Evolutionary conservation across 2,329 filamentous ascomycete species (phyloP), one percentile per base, ranked within the genome.

Genomic region (Colletotrichum simmondsii): DNA sequence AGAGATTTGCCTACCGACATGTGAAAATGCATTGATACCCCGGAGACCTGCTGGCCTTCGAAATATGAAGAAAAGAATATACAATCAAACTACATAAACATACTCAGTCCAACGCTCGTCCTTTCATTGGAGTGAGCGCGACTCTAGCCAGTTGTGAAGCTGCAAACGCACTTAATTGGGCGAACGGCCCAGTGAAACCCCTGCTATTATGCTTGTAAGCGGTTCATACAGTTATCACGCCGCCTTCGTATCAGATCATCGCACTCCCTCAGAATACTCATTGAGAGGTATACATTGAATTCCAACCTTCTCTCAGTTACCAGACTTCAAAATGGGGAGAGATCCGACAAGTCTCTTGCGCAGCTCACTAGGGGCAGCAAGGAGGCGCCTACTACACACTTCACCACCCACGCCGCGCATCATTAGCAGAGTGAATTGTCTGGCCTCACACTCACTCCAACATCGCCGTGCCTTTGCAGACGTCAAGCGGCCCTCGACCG

Each of bases 401-500:
- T n/a, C 42, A n/a, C n/a, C 42, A n/a, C n/a, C 24, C 5, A 30
- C 49, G 14, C 46, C 61, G n/a, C 46, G 32, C 30, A 54, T 35
- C 30, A 42, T 35, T 52, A 49, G 60, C 24, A 24, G 53, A 24
- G 19, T n/a, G 22, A 57, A 28, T 16, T 53, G 37, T 16, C 10
- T 42, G 49, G 24, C 37, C 14, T 42, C 37, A 7, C 37, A 42
- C 35, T 42, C 42, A 42, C 57, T 54, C 46, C 35, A 58, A 64
- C 35, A 58, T 54, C 60, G n/a, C 56, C 72, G 72, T 37, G 30
- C 69, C 7, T 75, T 75, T 64, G 68, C 77, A 60, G 78, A 80
- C 59, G 66, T 72, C 57, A 82, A 80, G 71, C 88, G 92, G 52
- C 93, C 93, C 5, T 87, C 93, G 2, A 92, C 89, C 65, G 95